phyloP scores from a whole-genome alignment of 495 filamentous ascomycete species.

The Tuber indicum region DNA sequence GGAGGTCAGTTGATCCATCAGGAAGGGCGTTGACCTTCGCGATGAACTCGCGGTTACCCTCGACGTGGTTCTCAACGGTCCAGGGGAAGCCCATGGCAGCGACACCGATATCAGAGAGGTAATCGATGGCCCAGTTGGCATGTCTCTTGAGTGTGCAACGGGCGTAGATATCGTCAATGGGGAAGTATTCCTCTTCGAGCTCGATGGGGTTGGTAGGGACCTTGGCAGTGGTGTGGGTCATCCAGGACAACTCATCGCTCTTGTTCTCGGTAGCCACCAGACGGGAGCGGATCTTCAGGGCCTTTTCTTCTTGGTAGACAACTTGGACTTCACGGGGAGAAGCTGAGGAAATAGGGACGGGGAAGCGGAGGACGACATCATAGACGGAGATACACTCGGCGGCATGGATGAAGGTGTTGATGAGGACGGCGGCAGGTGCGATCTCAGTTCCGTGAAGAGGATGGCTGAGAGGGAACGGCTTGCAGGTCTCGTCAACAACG shows the following conservation, averaged over 20 bases:
- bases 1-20: conserved; percentile 15
- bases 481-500: conserved; percentile 39
- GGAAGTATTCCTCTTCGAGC: conserved; percentile 8
- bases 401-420: conserved; percentile 45
- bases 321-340: conserved; percentile 44
- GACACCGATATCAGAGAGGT: conserved; percentile 46
- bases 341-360: conserved; percentile 43
- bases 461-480: conserved; percentile 36
- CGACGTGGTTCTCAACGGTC: conserved; percentile 45
- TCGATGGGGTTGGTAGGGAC: conserved; percentile 8
- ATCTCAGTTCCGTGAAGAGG: conserved; percentile 42
- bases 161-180: conserved; percentile 32
- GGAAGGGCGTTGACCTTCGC: conserved; percentile 44
- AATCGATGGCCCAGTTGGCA: conserved; percentile 44
- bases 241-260: conserved; percentile 40
- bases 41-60: conserved; percentile 46
- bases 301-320: conserved; percentile 31
- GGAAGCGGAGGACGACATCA: conserved; percentile 1
- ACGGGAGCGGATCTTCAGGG: conserved; percentile 41
- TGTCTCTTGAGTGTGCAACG: conserved; percentile 26
- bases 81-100: conserved; percentile 48
- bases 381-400: conserved; percentile 17
- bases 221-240: conserved; percentile 45
- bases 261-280: conserved; percentile 27
- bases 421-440: conserved; percentile 44